Evolutionary conservation across 768 basidiomycete genomes (phyloP).

Genomic region (Panaeolus cyanescens): DNA sequence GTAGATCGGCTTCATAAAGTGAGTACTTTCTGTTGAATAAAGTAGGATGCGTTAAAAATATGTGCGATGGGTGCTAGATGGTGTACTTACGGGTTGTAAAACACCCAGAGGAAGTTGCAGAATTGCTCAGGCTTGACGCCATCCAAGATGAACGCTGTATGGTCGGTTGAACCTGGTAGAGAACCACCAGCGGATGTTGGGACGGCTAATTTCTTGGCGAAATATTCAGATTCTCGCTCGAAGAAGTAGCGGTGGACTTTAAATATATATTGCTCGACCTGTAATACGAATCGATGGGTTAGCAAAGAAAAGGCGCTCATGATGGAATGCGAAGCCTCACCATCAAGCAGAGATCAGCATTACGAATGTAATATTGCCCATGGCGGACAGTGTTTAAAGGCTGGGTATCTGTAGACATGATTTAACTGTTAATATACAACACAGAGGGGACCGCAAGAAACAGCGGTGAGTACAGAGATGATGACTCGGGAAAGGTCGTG

Average conservation of each 20-base stretch:
- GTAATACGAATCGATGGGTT: neutral
- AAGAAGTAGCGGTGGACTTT: slow-evolving; percentile 66
- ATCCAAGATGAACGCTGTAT: slow-evolving; percentile 41
- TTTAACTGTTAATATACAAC: neutral
- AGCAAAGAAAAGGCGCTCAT: neutral
- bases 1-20: slow-evolving; percentile 48
- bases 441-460: slow-evolving; percentile 15
- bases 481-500: neutral
- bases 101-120: slow-evolving; percentile 51
- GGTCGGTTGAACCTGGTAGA: slow-evolving; percentile 38
- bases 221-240: slow-evolving; percentile 56
- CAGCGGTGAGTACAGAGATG: slow-evolving; percentile 13
- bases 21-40: slow-evolving; percentile 54
- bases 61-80: no score
- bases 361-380: slow-evolving; percentile 49
- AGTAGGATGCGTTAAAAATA: no score
- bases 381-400: slow-evolving; percentile 25
- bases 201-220: slow-evolving; percentile 35
- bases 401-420: slow-evolving; percentile 14
- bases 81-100: slow-evolving; percentile 52
- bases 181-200: slow-evolving; percentile 31
- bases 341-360: slow-evolving; percentile 55
- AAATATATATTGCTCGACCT: slow-evolving; percentile 62
- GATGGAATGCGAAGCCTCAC: slow-evolving; percentile 33
- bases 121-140: slow-evolving; percentile 41